These are phyloP conservation scores for Microascus cirrosus DNA, from an alignment of 2,329 filamentous ascomycete species.

Conservation along the genomic window DNA sequence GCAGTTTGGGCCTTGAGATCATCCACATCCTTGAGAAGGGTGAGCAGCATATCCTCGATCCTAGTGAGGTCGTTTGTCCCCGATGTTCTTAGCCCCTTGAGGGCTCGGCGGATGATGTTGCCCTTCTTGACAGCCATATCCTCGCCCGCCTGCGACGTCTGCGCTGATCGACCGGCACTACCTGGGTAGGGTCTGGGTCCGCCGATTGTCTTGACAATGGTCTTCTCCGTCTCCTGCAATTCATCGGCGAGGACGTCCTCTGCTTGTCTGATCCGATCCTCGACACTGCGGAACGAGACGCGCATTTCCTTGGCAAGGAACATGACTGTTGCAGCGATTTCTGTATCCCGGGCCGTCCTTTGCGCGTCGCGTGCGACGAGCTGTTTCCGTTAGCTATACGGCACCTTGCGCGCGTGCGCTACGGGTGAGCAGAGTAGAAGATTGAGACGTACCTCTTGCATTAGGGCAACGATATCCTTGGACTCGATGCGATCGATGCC, in stretches of 20 bases:
- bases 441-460: slow-evolving; percentile 68
- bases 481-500: slow-evolving; percentile 89
- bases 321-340: slow-evolving; percentile 89
- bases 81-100: slow-evolving; percentile 81
- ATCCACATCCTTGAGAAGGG: slow-evolving; percentile 86
- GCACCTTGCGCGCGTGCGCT: neutral
- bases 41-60: slow-evolving; percentile 86
- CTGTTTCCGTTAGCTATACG: slow-evolving; percentile 24
- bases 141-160: slow-evolving; percentile 47
- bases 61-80: slow-evolving; percentile 78
- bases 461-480: slow-evolving; percentile 90
- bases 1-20: slow-evolving; percentile 56
- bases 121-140: slow-evolving; percentile 66
- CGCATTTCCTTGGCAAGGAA: slow-evolving; percentile 94
- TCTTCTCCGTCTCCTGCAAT: slow-evolving; percentile 79
- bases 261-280: slow-evolving; percentile 79
- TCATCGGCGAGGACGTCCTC: slow-evolving; percentile 81
- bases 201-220: slow-evolving; percentile 69
- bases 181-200: slow-evolving; percentile 77
- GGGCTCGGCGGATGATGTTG: slow-evolving; percentile 87
- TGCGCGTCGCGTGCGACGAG: slow-evolving; percentile 95
- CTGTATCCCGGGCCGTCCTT: slow-evolving; percentile 88
- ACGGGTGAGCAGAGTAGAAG: neutral
- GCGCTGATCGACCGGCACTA: slow-evolving; percentile 47
- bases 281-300: slow-evolving; percentile 91